phyloP scores from a whole-genome alignment of 2,329 filamentous ascomycete genomes.

The Diplodia intermedia region DNA sequence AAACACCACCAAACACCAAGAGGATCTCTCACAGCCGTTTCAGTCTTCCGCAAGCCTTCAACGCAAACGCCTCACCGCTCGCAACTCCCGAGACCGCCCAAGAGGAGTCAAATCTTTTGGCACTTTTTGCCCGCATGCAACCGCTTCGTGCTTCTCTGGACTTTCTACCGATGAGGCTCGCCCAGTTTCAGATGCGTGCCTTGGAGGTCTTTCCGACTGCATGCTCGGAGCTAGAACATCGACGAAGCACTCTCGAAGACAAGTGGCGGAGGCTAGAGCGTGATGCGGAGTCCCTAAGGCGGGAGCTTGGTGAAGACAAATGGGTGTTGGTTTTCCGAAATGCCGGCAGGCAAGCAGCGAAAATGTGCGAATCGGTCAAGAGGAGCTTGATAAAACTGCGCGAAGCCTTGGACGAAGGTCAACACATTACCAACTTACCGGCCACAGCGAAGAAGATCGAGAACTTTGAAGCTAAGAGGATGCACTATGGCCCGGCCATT shows the following conservation, averaged over 20 bases:
- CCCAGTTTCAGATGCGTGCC: conserved; percentile 82
- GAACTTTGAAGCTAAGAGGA: conserved; percentile 92
- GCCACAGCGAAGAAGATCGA: conserved; percentile 82
- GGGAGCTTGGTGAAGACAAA: conserved; percentile 91
- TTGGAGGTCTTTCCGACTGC: conserved; percentile 84
- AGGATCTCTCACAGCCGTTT: conserved; percentile 68
- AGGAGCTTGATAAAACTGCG: conserved; percentile 82
- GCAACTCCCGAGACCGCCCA: conserved; percentile 64
- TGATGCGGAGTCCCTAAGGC: conserved; percentile 86
- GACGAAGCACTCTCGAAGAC: conserved; percentile 76
- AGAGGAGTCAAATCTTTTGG: conserved; percentile 87
- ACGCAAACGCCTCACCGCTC: conserved; percentile 61
- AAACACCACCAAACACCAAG: conserved; percentile 68
- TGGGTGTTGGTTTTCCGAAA: conserved; percentile 97
- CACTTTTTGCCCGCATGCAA: conserved; percentile 93
- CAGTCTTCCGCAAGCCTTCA: conserved; percentile 68
- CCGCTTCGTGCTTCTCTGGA: conserved; percentile 90
- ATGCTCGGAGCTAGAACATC: conserved; percentile 83
- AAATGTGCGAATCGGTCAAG: conserved; percentile 96
- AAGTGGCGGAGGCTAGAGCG: conserved; percentile 87
- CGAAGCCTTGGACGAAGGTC: conserved; percentile 72
- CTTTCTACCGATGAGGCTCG: conserved; percentile 92
- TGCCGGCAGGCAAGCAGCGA: conserved; percentile 87
- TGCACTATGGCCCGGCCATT: conserved; percentile 92
- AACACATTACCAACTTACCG: conserved; percentile 62